A percentile compares a stretch with the other conserved stretches of the same genome.
Conservation (phyloP, 164 flowering plant species). For the Platanus orientalis region DNA sequence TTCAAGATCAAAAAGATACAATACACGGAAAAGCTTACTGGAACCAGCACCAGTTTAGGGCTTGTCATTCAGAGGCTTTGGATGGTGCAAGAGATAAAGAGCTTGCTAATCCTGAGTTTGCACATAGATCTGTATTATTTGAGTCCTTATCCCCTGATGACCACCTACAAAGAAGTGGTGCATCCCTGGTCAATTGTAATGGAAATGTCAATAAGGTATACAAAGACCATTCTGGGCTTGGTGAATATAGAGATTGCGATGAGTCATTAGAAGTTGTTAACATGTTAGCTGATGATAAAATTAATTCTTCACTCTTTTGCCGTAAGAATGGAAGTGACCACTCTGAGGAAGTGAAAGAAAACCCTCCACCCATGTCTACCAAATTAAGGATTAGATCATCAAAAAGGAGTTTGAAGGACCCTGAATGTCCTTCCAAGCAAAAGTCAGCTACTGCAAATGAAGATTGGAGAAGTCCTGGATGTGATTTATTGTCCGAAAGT, state of each 20-base stretch:
- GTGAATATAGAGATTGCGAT: slow-evolving; percentile 16
- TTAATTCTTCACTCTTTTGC: slow-evolving; percentile 9
- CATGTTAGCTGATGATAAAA: slow-evolving; percentile 16
- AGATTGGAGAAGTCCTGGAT: slow-evolving; percentile 21
- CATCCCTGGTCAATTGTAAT: slow-evolving; percentile 3
- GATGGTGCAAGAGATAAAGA: slow-evolving; percentile 21
- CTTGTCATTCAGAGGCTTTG: slow-evolving; percentile 14
- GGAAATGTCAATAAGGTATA: slow-evolving; percentile 8
- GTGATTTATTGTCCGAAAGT: slow-evolving; percentile 20
- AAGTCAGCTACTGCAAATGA: slow-evolving; percentile 19
- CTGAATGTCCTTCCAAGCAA: slow-evolving; percentile 25
- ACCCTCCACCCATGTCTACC: slow-evolving; percentile 14
- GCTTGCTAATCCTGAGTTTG: slow-evolving; percentile 1
- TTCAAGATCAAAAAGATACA: slow-evolving; percentile 14
- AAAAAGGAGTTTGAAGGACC: slow-evolving; percentile 22
- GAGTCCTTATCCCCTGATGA: no score
- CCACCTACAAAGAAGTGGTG: no score
- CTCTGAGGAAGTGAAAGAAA: slow-evolving; percentile 24
- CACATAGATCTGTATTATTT: background rate
- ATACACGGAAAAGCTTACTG: slow-evolving; percentile 8
- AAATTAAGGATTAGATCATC: slow-evolving; percentile 41
- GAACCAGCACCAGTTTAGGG: slow-evolving; percentile 6
- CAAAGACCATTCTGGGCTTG: slow-evolving; percentile 9
- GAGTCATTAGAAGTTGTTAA: slow-evolving; percentile 15
- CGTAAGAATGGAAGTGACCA: slow-evolving; percentile 17